Percentiles rank a stretch among this genome's conserved stretches.
Evolutionary conservation across 345 rosid species (phyloP).

Genomic region (Nasturtium officinale): DNA sequence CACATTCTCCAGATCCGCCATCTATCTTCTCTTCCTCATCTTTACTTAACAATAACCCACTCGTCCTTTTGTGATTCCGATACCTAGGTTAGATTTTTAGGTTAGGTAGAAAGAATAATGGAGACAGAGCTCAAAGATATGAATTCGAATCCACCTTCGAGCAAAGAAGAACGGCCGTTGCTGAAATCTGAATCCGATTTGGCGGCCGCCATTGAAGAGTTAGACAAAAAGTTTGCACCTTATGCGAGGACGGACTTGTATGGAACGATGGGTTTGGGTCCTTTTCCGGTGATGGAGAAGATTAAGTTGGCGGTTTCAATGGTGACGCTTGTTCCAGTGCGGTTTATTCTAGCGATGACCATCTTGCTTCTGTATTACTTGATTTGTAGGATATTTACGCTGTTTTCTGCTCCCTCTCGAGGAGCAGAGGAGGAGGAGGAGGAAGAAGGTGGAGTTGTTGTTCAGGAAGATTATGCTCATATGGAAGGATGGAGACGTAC

Average conservation of each 20-base stretch:
- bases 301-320: conserved; percentile 56
- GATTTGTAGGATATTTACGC: conserved; percentile 82
- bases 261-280: conserved; percentile 90
- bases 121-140: conserved; percentile 69
- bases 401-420: conserved; percentile 72
- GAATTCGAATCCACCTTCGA: conserved; percentile 47
- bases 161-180: conserved; percentile 77
- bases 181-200: conserved; percentile 58
- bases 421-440: conserved; percentile 85
- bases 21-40: conserved; percentile 16
- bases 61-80: conserved; percentile 23
- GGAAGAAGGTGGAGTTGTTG: conserved; percentile 38
- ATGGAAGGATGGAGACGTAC: conserved; percentile 89
- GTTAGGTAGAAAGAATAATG: conserved; percentile 44
- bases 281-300: conserved; percentile 72
- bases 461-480: conserved; percentile 93
- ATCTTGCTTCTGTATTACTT: conserved; percentile 67
- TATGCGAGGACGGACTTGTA: conserved; percentile 79
- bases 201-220: conserved; percentile 55
- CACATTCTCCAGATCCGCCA: conserved; percentile 38
- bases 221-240: conserved; percentile 88
- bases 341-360: conserved; percentile 58
- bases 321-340: conserved; percentile 72
- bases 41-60: conserved; percentile 11
- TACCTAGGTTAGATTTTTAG: conserved; percentile 21